Conservation (phyloP, 768 basidiomycete species). For the Sarcomyxa edulis region DNA sequence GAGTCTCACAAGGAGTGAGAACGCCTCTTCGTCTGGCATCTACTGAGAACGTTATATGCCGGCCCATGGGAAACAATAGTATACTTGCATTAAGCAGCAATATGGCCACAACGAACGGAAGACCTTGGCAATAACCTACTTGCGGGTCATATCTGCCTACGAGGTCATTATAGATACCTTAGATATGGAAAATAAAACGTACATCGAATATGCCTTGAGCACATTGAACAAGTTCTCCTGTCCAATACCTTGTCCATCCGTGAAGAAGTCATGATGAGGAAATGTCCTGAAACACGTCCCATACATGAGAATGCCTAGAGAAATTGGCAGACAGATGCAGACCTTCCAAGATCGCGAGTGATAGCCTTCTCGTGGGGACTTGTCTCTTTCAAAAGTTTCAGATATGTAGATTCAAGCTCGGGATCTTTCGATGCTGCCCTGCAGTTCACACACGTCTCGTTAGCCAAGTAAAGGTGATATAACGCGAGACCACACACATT, state of each 20-base stretch:
- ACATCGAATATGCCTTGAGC: conserved; percentile 94
- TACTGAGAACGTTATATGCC: conserved; percentile 24
- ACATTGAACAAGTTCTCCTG: conserved; percentile 98
- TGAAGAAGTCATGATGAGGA: conserved; percentile 95
- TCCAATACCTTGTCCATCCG: conserved; percentile 89
- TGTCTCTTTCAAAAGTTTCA: conserved; percentile 72
- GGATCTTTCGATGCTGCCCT: conserved; percentile 94
- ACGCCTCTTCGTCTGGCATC: conserved; percentile 99
- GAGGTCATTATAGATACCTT: conserved; percentile 8
- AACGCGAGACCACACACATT: conserved; percentile 48
- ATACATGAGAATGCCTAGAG: conserved; percentile 9
- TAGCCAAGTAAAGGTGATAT: conserved; percentile 1
- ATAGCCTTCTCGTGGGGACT: conserved; percentile 95
- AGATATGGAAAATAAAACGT: conserved; percentile 21
- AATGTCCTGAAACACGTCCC: conserved; percentile 61
- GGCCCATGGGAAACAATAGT: background rate
- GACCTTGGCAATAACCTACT: conserved; percentile 96
- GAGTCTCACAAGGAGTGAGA: conserved; percentile 87
- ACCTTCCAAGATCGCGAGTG: conserved; percentile 85
- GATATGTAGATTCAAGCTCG: conserved; percentile 79
- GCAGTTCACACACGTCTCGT: conserved; percentile 11
- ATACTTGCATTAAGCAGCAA: conserved; percentile 78
- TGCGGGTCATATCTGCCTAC: conserved; percentile 72
- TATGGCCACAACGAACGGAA: conserved; percentile 95
- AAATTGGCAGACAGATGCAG: conserved; percentile 11